These are phyloP conservation scores for Phytomonas sp. DNA, from an alignment of 208 protist species.

Conservation along the genomic window DNA sequence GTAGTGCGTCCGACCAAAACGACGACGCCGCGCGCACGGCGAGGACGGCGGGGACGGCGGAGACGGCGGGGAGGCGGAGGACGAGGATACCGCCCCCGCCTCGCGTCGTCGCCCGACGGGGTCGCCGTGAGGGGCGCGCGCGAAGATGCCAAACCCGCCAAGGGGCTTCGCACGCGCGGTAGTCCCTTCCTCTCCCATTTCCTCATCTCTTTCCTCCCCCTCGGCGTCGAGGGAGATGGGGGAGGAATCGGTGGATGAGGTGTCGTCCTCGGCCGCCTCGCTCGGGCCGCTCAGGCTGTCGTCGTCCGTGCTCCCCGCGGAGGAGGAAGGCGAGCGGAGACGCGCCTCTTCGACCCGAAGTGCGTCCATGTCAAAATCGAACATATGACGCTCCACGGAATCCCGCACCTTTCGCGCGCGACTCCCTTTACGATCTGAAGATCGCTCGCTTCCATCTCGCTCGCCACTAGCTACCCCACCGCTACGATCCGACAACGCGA, in stretches of 20 bases:
- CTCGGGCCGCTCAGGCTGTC: not conserved
- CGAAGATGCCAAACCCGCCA: too few relatives aligned
- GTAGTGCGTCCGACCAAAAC: constrained; percentile 17
- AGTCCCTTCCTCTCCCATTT: not conserved
- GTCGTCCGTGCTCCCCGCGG: not conserved
- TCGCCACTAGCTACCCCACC: not conserved
- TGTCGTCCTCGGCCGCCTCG: constrained; percentile 1
- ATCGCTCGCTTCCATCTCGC: not conserved
- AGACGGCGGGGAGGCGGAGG: not conserved
- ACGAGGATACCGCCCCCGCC: not conserved
- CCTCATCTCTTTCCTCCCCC: constrained; percentile 2
- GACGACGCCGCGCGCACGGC: not conserved
- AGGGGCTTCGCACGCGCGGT: not conserved
- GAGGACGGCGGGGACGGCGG: not conserved
- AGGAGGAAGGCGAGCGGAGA: not conserved
- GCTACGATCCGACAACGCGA: not conserved
- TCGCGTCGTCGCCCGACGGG: not conserved
- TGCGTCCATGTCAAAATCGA: constrained; percentile 22
- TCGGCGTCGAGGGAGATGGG: too few relatives aligned
- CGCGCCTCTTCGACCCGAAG: constrained; percentile 18
- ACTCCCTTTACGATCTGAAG: not conserved
- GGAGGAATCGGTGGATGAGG: not conserved
- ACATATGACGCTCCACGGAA: constrained; percentile 19
- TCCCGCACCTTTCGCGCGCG: constrained; percentile 2
- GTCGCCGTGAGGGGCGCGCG: not conserved